Conservation (phyloP, 1,139 yeast species). For the Pichia sp. region DNA sequence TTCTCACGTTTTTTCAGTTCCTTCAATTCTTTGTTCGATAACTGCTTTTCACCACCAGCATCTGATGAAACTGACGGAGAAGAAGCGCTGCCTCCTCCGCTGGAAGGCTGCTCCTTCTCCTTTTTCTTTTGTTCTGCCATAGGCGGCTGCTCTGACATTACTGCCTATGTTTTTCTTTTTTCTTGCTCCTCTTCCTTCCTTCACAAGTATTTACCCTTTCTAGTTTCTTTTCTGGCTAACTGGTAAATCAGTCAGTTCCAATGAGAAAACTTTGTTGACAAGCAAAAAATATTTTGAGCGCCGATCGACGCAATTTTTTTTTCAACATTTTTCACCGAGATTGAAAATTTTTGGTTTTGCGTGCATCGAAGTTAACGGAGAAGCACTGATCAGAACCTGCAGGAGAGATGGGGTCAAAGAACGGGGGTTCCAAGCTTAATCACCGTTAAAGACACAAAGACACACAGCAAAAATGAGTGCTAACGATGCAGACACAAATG, state of each 20-base stretch:
- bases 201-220: too few relatives aligned
- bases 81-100: not conserved
- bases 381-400: not conserved
- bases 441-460: not conserved
- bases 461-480: slow-evolving; percentile 27
- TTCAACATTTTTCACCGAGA: not conserved
- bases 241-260: not conserved
- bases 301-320: not conserved
- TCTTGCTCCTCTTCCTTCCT: not conserved
- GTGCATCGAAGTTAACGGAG: not conserved
- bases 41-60: slow-evolving; percentile 27
- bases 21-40: slow-evolving; percentile 78
- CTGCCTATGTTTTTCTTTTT: not conserved
- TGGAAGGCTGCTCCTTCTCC: not conserved
- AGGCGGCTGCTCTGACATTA: not conserved
- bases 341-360: not conserved
- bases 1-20: slow-evolving; percentile 85
- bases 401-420: not conserved
- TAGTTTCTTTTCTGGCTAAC: too few relatives aligned
- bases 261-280: not conserved
- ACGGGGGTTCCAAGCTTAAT: not conserved
- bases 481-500: slow-evolving; percentile 85
- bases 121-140: slow-evolving; percentile 1
- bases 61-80: slow-evolving; percentile 4
- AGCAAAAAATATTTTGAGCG: not conserved